Conservation (phyloP, 2,329 filamentous ascomycete species). For the Phoma herbarum region DNA sequence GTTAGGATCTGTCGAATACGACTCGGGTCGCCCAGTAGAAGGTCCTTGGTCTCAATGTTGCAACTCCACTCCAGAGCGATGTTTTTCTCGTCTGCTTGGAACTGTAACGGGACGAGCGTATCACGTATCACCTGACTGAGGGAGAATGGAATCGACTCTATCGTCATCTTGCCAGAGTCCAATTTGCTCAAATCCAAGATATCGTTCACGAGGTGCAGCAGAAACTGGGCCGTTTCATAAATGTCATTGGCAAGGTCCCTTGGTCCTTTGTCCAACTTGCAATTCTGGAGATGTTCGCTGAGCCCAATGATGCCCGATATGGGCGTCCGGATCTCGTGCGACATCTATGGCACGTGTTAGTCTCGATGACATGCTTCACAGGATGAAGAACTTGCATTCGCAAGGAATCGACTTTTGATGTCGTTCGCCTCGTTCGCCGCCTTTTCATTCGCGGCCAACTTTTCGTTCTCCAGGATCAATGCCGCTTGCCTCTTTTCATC, state of each 20-base stretch:
- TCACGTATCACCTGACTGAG: slow-evolving; percentile 63
- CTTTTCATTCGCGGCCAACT: too few species aligned
- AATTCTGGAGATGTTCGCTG: neutral
- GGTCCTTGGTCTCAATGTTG: slow-evolving; percentile 59
- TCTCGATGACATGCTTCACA: too few species aligned
- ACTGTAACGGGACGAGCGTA: slow-evolving; percentile 53
- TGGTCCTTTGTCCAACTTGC: too few species aligned
- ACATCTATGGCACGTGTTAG: neutral
- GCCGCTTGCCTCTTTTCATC: too few species aligned
- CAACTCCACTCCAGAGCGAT: slow-evolving; percentile 65
- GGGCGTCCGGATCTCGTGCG: neutral
- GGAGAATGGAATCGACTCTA: slow-evolving; percentile 62
- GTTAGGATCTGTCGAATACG: slow-evolving; percentile 47
- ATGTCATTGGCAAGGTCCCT: neutral
- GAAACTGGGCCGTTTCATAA: neutral
- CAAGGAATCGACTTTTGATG: too few species aligned
- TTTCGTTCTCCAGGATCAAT: too few species aligned
- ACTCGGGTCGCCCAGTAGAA: slow-evolving; percentile 53
- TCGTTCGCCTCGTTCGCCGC: too few species aligned
- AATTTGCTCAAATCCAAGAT: slow-evolving; percentile 58
- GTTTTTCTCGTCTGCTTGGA: slow-evolving; percentile 46
- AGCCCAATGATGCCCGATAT: neutral
- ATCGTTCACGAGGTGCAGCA: slow-evolving; percentile 53
- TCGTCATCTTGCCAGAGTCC: slow-evolving; percentile 56
- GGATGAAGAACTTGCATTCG: too few species aligned